A percentile compares a stretch with the other conserved stretches of the same genome.
phyloP scores from a whole-genome alignment of 2,329 filamentous ascomycete genomes.

The Aureobasidium mangrovei region DNA sequence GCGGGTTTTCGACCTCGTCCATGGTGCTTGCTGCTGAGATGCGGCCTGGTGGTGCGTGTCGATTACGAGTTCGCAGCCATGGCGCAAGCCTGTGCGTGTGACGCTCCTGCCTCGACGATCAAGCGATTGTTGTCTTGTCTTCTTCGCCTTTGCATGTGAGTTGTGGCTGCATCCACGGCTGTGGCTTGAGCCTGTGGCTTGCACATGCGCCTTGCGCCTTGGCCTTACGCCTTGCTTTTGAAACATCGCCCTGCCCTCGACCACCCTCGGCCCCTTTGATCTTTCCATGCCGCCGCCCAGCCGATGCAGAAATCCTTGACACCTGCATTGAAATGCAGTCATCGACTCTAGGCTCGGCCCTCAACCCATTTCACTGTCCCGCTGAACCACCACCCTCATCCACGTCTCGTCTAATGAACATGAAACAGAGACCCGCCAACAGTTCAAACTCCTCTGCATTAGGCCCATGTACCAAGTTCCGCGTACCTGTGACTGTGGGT shows the following conservation, averaged over 20 bases:
- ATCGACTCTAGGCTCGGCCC: not conserved
- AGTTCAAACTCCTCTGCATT: slow-evolving; percentile 12
- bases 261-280: not conserved
- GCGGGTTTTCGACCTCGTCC: slow-evolving; percentile 33
- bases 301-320: slow-evolving; percentile 1
- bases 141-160: no score
- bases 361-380: not conserved
- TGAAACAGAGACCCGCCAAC: slow-evolving; percentile 11
- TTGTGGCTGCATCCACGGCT: no score
- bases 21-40: slow-evolving; percentile 17
- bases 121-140: no score
- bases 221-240: no score
- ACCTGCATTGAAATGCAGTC: not conserved
- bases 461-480: not conserved
- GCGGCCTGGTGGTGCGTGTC: not conserved
- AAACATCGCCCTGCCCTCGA: not conserved
- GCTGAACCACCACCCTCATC: not conserved
- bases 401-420: slow-evolving; percentile 4
- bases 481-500: not conserved
- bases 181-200: no score
- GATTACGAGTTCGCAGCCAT: slow-evolving; percentile 11
- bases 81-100: not conserved
- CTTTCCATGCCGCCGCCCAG: not conserved
- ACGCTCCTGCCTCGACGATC: not conserved
- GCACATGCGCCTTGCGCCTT: no score